Base-by-base conservation (phyloP, 352 stramenopile genomes). In the Globisporangium sylvaticum region DNA sequence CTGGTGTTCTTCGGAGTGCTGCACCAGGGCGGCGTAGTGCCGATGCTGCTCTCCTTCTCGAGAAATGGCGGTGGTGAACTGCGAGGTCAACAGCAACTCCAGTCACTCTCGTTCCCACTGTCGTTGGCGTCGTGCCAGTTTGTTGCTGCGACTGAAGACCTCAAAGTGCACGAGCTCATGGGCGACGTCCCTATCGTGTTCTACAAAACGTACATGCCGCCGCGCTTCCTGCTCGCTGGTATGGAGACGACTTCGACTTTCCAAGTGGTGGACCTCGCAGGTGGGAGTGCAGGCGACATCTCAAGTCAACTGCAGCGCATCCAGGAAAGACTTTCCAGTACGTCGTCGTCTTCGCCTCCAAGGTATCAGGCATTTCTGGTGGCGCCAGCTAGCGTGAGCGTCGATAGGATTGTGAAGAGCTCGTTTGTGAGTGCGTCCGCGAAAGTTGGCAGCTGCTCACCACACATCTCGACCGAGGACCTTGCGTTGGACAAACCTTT, bases 131-230 rank as follows among this genome's bases (percentile, higher is more conserved):
- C 69, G 37, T 82, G 79, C 29, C 37, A 54, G 27, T 87, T 83
- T 63, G 42, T 20, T 5, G 9, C 8, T 39, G 37, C 31, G 31
- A 34, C 31, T 34, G 31, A 34, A 50, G 18, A n/a, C 42, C 42
- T n/a, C 42, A 50, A 50, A 50, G 42, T 50, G 42, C 18, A 50
- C 18, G 42, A 18, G 25, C 64, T 75, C 4, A 44, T 73, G 22
- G 63, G 67, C 20, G 9, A n/a, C 53, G 14, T 63, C 44, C 77
- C 77, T 20, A 48, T 94, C 12, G 60, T 94, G 14, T 91, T 91
- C 69, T 84, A 77, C 59, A 89, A 82, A 69, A 92, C 81, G 12
- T 94, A 94, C 69, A 94, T 94, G 84, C 86, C 86, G 1, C 86
- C 86, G 27, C 86, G 86, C 12, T 94, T 92, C 63, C 71, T 87